A percentile compares a stretch with the other conserved stretches of the same genome.
These are phyloP conservation scores for Boletales sp. DNA, from an alignment of 768 basidiomycete genomes.

Conservation along the genomic window DNA sequence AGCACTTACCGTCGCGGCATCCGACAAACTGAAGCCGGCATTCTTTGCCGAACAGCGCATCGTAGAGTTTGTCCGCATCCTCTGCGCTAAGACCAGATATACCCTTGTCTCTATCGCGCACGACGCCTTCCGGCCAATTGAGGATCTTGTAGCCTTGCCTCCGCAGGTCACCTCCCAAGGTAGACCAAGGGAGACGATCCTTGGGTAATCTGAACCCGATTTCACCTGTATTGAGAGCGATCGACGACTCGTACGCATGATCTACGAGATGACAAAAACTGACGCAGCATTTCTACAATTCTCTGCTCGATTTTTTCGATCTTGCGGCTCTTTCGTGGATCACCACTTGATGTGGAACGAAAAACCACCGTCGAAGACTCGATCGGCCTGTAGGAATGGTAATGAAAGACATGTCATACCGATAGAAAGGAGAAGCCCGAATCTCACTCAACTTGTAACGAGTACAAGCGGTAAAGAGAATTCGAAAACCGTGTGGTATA, in stretches of 20 bases:
- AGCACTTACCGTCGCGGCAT: neutral
- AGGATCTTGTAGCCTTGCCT: conserved; percentile 3
- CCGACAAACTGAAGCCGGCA: conserved; percentile 1
- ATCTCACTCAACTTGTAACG: too few species aligned
- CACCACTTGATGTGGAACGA: neutral
- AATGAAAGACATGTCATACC: neutral
- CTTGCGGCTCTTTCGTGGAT: neutral
- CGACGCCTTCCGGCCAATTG: conserved; percentile 6
- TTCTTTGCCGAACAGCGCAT: conserved; percentile 5
- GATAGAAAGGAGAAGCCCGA: too few species aligned
- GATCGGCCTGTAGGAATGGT: too few species aligned
- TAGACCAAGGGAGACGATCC: conserved; percentile 9
- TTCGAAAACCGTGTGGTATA: too few species aligned
- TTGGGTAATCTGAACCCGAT: conserved; percentile 5
- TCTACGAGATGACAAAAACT: neutral
- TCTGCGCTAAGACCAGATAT: conserved; percentile 2
- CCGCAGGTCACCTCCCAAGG: conserved; percentile 3
- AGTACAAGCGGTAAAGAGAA: neutral
- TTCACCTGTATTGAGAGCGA: neutral
- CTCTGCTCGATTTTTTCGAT: conserved; percentile 3
- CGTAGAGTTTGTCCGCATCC: conserved; percentile 6
- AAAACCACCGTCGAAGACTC: neutral
- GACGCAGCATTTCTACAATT: conserved; percentile 8
- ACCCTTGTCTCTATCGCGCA: conserved; percentile 4
- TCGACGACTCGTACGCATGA: too few species aligned